phyloP scores from a whole-genome alignment of 768 basidiomycete genomes.

The Boletellus ananas region DNA sequence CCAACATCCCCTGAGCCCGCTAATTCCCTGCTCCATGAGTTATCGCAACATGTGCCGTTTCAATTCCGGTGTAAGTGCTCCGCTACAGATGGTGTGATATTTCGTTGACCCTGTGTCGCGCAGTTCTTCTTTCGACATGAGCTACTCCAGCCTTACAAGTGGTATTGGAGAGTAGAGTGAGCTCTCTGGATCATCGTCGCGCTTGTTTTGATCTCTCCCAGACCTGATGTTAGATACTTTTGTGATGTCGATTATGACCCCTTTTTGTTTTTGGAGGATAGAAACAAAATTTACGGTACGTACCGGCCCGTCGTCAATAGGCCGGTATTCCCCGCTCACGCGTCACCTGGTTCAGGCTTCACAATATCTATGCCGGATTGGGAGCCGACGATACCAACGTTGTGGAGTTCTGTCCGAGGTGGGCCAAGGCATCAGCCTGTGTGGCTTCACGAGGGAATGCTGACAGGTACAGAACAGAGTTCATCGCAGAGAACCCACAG shows the following conservation, averaged over 20 bases:
- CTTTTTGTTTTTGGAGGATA: conserved; percentile 53
- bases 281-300: conserved; percentile 49
- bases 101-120: conserved; percentile 6
- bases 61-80: conserved; percentile 55
- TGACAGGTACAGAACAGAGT: conserved; percentile 46
- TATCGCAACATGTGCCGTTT: conserved; percentile 80
- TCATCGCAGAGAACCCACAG: conserved; percentile 51
- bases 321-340: neutral
- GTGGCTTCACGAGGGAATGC: conserved; percentile 31
- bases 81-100: neutral
- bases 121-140: conserved; percentile 57
- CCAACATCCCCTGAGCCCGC: neutral
- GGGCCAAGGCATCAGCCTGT: conserved; percentile 26
- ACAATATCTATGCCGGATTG: conserved; percentile 65
- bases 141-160: conserved; percentile 49
- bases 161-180: conserved; percentile 62
- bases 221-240: conserved; percentile 50
- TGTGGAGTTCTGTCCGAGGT: conserved; percentile 61
- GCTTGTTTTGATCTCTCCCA: conserved; percentile 11
- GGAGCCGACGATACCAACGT: conserved; percentile 56
- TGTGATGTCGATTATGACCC: conserved; percentile 52
- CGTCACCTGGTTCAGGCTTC: conserved; percentile 39
- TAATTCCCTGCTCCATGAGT: conserved; percentile 17
- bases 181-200: conserved; percentile 11
- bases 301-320: neutral